These are phyloP conservation scores for Stylonectria norvegica DNA, from an alignment of 2,329 filamentous ascomycete species.

Conservation along the genomic window DNA sequence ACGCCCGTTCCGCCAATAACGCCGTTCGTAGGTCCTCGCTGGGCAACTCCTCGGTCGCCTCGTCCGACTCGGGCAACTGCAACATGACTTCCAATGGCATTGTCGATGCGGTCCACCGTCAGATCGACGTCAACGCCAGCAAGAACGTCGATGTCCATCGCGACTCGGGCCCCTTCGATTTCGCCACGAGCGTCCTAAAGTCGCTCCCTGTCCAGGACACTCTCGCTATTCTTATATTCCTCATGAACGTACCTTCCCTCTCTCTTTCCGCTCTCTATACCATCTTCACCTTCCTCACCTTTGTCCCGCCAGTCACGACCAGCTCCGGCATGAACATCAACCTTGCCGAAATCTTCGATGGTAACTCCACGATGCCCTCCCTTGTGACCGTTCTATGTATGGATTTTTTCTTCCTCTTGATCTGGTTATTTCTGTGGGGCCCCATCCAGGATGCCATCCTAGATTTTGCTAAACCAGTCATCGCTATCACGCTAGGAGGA, in stretches of 20 bases:
- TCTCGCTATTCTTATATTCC: conserved; percentile 91
- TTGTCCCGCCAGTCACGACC: conserved; percentile 78
- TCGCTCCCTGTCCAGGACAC: conserved; percentile 92
- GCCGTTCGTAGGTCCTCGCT: conserved; percentile 46
- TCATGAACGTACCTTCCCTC: conserved; percentile 87
- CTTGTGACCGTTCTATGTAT: conserved; percentile 80
- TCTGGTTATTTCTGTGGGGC: conserved; percentile 86
- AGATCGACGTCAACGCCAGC: conserved; percentile 65
- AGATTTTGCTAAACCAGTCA: conserved; percentile 88
- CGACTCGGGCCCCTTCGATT: conserved; percentile 68
- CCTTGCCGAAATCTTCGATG: conserved; percentile 87
- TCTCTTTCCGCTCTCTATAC: conserved; percentile 86
- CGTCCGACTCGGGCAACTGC: conserved; percentile 50
- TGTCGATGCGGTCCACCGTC: conserved; percentile 50
- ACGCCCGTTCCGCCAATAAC: conserved; percentile 41
- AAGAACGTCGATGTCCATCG: conserved; percentile 67
- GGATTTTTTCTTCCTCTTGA: conserved; percentile 75
- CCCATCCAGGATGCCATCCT: conserved; percentile 84
- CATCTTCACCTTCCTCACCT: conserved; percentile 88
- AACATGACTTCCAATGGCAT: conserved; percentile 35
- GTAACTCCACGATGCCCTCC: conserved; percentile 80
- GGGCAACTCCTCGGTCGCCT: conserved; percentile 51
- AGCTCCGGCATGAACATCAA: conserved; percentile 77
- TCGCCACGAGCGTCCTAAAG: conserved; percentile 81
- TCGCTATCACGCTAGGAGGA: conserved; percentile 84